These are phyloP conservation scores for Plantago lanceolata DNA, from an alignment of 305 asterid species.

Conservation along the genomic window DNA sequence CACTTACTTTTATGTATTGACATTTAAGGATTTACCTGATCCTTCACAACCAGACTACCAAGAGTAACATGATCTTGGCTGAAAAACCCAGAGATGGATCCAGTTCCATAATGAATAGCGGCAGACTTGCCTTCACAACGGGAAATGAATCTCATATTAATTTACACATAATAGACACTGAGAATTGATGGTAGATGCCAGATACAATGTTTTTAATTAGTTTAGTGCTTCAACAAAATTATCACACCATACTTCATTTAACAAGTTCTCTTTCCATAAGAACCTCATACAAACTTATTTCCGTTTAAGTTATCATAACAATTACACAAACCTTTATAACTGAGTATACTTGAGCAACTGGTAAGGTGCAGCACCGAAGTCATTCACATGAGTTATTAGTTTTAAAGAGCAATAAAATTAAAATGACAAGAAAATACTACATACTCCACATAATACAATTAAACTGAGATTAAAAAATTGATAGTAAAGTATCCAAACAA, in stretches of 20 bases:
- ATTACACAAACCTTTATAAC: background rate
- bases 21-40: constrained; percentile 48
- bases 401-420: too few relatives aligned
- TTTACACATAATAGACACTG: background rate
- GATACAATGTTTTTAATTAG: background rate
- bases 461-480: too few relatives aligned
- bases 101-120: constrained; percentile 81
- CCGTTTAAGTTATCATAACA: background rate
- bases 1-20: constrained; percentile 11
- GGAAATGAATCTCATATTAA: constrained; percentile 14
- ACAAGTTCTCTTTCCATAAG: background rate
- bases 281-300: background rate
- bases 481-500: too few relatives aligned
- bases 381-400: too few relatives aligned
- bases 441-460: too few relatives aligned
- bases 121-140: constrained; percentile 41
- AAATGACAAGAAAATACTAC: too few relatives aligned
- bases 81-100: constrained; percentile 81
- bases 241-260: constrained; percentile 14
- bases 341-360: too few relatives aligned
- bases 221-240: constrained; percentile 6
- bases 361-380: background rate
- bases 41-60: constrained; percentile 63
- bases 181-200: too few relatives aligned
- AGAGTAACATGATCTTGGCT: constrained; percentile 59